Evolutionary conservation across 139 green algal species (phyloP).

Genomic region (Chlorella sp.): DNA sequence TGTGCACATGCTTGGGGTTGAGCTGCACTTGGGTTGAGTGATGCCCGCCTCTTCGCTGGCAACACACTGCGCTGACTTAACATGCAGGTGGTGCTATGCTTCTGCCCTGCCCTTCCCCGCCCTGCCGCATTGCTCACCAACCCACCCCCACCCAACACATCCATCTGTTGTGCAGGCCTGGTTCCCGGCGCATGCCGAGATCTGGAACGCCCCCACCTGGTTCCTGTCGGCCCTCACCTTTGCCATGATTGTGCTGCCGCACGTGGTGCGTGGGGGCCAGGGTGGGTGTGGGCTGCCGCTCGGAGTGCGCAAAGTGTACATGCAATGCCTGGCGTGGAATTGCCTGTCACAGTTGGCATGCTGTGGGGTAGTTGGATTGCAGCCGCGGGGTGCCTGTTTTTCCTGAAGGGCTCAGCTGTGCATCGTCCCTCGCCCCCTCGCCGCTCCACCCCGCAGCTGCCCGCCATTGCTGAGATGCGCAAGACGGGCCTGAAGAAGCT

Average conservation of each 20-base stretch:
- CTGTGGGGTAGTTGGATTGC: too few species aligned
- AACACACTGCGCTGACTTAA: too few species aligned
- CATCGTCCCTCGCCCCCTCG: too few species aligned
- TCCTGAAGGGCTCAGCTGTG: too few species aligned
- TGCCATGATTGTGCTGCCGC: constrained; percentile 37
- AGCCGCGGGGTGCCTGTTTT: too few species aligned
- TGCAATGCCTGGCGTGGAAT: too few species aligned
- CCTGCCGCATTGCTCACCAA: not conserved
- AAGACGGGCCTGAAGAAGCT: constrained; percentile 32
- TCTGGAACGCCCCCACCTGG: constrained; percentile 46
- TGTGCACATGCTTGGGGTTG: too few species aligned
- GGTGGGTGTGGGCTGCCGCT: too few species aligned
- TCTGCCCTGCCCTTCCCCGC: not conserved
- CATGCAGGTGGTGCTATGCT: not conserved
- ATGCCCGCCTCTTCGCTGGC: too few species aligned
- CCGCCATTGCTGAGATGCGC: constrained; percentile 28
- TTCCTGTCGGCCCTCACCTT: constrained; percentile 42
- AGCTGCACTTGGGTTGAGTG: not conserved
- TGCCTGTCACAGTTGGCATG: too few species aligned
- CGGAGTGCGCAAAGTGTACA: too few species aligned
- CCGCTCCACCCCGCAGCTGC: not conserved
- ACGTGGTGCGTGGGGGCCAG: not conserved
- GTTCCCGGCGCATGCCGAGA: constrained; percentile 36
- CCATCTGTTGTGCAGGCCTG: constrained; percentile 19
- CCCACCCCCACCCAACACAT: too few species aligned